phyloP scores from a whole-genome alignment of 495 filamentous ascomycete species.

The Filosporella fistucella region DNA sequence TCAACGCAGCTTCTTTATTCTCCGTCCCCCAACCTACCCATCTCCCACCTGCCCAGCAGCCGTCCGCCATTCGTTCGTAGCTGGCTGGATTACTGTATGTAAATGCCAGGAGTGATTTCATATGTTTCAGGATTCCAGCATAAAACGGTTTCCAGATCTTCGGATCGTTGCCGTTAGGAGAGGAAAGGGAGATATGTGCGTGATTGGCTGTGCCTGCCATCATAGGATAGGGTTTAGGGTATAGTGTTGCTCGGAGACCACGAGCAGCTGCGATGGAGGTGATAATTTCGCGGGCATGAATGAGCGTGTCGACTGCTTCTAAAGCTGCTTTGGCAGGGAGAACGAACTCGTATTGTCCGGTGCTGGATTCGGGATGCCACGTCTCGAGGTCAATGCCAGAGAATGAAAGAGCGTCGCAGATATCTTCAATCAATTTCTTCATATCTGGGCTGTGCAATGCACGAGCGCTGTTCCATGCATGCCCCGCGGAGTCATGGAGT shows the following conservation, averaged over 20 bases:
- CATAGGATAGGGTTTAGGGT: slow-evolving; percentile 62
- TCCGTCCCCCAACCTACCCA: slow-evolving; percentile 75
- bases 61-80: slow-evolving; percentile 61
- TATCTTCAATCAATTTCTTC: slow-evolving; percentile 59
- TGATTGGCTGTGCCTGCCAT: slow-evolving; percentile 63
- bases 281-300: slow-evolving; percentile 70
- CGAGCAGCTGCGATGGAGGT: slow-evolving; percentile 49
- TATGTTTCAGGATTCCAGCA: slow-evolving; percentile 59
- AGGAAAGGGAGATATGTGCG: slow-evolving; percentile 60
- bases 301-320: slow-evolving; percentile 64
- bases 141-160: slow-evolving; percentile 48
- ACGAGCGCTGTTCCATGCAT: slow-evolving; percentile 60
- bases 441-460: slow-evolving; percentile 48
- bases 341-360: slow-evolving; percentile 80
- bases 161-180: slow-evolving; percentile 28
- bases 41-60: slow-evolving; percentile 69
- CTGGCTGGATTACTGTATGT: slow-evolving; percentile 51
- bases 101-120: slow-evolving; percentile 63
- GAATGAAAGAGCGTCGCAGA: slow-evolving; percentile 47
- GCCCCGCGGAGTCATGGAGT: slow-evolving; percentile 26
- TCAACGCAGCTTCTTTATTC: slow-evolving; percentile 66
- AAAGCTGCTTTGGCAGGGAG: slow-evolving; percentile 61
- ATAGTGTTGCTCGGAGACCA: slow-evolving; percentile 66
- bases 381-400: slow-evolving; percentile 66
- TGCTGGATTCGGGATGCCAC: slow-evolving; percentile 72